Evolutionary conservation across 2,329 filamentous ascomycete species (phyloP).

Genomic region (Ceratocystis cacaofunesta): DNA sequence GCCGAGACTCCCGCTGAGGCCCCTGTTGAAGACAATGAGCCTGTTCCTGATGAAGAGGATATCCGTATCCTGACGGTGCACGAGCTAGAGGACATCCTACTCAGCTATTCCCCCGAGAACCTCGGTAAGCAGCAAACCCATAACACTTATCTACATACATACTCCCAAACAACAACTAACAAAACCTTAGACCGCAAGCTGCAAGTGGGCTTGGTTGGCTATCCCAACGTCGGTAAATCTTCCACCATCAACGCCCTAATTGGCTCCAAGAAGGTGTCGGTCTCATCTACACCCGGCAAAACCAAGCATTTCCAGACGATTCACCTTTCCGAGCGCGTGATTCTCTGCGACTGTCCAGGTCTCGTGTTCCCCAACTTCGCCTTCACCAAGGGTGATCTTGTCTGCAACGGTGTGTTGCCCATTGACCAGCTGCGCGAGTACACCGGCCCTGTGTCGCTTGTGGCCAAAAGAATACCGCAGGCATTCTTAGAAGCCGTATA

Average conservation of each 20-base stretch:
- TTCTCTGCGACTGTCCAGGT: constrained; percentile 95
- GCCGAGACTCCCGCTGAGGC: constrained; percentile 19
- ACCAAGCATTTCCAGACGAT: constrained; percentile 99
- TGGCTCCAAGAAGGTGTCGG: constrained; percentile 94
- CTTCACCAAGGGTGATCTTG: constrained; percentile 87
- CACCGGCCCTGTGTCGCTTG: constrained; percentile 69
- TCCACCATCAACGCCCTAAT: constrained; percentile 99
- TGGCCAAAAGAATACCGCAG: constrained; percentile 74
- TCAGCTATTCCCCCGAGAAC: constrained; percentile 49
- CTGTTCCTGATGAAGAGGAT: constrained; percentile 35
- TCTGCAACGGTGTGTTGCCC: constrained; percentile 85
- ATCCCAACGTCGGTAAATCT: constrained; percentile 98
- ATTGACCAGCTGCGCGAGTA: constrained; percentile 94
- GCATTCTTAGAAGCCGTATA: constrained; percentile 84
- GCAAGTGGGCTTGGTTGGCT: constrained; percentile 85
- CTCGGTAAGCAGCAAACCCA: constrained; percentile 29
- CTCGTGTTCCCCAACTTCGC: constrained; percentile 98
- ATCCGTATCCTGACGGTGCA: constrained; percentile 82
- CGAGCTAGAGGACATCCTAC: constrained; percentile 78
- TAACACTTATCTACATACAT: not conserved
- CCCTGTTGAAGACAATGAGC: constrained; percentile 24
- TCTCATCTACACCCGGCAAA: constrained; percentile 93
- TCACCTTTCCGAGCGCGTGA: constrained; percentile 73
- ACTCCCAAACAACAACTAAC: constrained; percentile 13
- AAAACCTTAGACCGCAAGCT: constrained; percentile 44